Evolutionary conservation across 78 protist species (phyloP).

Genomic region (Dictyostelium firmibasis): DNA sequence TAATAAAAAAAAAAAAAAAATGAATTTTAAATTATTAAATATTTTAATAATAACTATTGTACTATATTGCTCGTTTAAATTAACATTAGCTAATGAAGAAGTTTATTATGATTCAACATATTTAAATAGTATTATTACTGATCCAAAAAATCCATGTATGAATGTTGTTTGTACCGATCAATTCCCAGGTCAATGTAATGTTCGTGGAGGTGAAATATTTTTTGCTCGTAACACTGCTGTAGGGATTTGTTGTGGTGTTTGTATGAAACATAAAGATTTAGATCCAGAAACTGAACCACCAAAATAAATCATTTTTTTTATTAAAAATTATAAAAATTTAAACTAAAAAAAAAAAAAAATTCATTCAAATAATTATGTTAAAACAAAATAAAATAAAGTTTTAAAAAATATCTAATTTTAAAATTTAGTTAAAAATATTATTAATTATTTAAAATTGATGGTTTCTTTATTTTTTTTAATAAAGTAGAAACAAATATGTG

Average conservation of each 20-base stretch:
- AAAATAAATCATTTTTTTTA: background rate
- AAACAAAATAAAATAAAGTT: no score
- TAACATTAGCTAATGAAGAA: background rate
- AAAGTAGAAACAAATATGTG: no score
- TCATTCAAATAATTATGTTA: no score
- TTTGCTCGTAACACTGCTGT: background rate
- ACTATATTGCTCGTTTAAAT: background rate
- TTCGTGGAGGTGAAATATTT: background rate
- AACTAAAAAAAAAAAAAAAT: no score
- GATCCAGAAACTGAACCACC: slow-evolving; percentile 8
- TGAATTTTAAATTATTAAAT: background rate
- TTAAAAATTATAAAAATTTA: background rate
- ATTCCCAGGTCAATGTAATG: background rate
- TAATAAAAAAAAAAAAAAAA: background rate
- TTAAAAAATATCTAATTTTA: no score
- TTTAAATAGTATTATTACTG: background rate
- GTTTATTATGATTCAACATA: slow-evolving; percentile 1
- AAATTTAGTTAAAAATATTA: no score
- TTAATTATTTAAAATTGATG: no score
- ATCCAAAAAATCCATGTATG: slow-evolving; percentile 4
- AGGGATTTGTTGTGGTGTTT: background rate
- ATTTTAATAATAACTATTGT: background rate
- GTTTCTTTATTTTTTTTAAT: no score
- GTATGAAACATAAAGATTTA: background rate
- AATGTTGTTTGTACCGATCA: background rate